Evolutionary conservation across 345 rosid genomes (phyloP), one percentile per base, ranked within the genome.

Genomic region (Gossypium raimondii): DNA sequence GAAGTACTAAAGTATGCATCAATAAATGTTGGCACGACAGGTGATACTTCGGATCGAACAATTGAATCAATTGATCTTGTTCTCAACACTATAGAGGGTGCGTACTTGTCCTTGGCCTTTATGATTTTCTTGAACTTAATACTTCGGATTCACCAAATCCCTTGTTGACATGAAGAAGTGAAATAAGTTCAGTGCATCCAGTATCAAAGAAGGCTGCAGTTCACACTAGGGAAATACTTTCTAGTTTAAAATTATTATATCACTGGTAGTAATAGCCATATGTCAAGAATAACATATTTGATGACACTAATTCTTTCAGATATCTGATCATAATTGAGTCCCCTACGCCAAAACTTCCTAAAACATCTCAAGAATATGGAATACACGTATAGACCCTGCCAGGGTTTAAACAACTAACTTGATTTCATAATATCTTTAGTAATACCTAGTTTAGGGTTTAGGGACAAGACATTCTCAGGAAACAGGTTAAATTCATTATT

Each of bases 11-110:
- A 52, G 73, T 59, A 16, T 45, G 7, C 70, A 11, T 29, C 24
- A 11, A 8, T 62, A 45, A 34, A 24, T 67, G 47, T 77, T n/a
- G 52, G 41, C 59, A 17, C 78, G 79, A 77, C 87, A 89, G 93
- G 87, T 69, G 85, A 87, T 61, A 62, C 57, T 61, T 87, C 88
- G 0, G 20, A 78, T 64, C 3, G 83, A 52, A 87, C 87, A 29
- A 82, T 79, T 70, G 86, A 84, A 66, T 87, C 91, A 14, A 78
- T 87, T 79, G 93, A 85, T 51, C 87, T 87, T 10, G 75, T 83
- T 68, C 84, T 84, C 64, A 84, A 86, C 80, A 55, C 51, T 14
- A 85, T 89, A 67, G 93, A 87, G 86, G 91, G 93, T 85, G 64
- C 18, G 76, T 55, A 8, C 70, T 67, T 66, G 34, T 20, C 57